phyloP scores from a whole-genome alignment of 2,329 filamentous ascomycete species.

The Diaporthe sp. region DNA sequence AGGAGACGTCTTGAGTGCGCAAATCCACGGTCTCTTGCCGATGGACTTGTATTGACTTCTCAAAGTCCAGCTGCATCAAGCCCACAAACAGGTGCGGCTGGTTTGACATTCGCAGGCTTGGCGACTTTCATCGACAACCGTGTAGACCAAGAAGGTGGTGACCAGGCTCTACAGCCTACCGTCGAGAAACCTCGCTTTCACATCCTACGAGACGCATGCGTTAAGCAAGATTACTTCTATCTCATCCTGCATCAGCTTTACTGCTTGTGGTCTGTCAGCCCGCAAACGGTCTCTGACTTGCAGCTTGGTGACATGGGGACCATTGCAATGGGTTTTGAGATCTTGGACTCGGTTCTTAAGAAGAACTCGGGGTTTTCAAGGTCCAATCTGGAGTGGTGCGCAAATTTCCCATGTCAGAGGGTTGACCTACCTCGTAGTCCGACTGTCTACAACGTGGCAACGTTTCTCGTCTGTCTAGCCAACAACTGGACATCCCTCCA shows the following conservation, averaged over 20 bases:
- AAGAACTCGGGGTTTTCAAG: slow-evolving; percentile 52
- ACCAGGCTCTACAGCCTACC: slow-evolving; percentile 44
- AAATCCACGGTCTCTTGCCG: slow-evolving; percentile 11
- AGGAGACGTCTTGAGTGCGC: slow-evolving; percentile 38
- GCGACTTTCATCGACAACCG: slow-evolving; percentile 16
- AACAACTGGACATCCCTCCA: slow-evolving; percentile 56
- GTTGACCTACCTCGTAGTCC: slow-evolving; percentile 42
- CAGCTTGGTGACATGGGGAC: slow-evolving; percentile 32
- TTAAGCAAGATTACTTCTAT: slow-evolving; percentile 71
- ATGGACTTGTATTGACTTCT: slow-evolving; percentile 40
- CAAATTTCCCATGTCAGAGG: slow-evolving; percentile 52
- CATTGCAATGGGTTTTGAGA: slow-evolving; percentile 53
- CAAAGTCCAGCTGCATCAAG: not conserved
- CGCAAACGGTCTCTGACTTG: not conserved
- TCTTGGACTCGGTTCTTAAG: slow-evolving; percentile 55
- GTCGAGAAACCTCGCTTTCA: slow-evolving; percentile 63
- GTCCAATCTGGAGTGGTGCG: slow-evolving; percentile 52
- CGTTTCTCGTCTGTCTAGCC: slow-evolving; percentile 60
- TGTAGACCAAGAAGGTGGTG: slow-evolving; percentile 14
- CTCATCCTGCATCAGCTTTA: slow-evolving; percentile 76
- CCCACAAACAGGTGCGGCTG: not conserved
- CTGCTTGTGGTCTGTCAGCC: slow-evolving; percentile 66
- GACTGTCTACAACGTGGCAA: slow-evolving; percentile 54
- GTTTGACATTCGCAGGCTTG: not conserved
- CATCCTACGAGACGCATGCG: slow-evolving; percentile 71